phyloP scores from a whole-genome alignment of 495 filamentous ascomycete species.

The Penicillium bialowiezense region DNA sequence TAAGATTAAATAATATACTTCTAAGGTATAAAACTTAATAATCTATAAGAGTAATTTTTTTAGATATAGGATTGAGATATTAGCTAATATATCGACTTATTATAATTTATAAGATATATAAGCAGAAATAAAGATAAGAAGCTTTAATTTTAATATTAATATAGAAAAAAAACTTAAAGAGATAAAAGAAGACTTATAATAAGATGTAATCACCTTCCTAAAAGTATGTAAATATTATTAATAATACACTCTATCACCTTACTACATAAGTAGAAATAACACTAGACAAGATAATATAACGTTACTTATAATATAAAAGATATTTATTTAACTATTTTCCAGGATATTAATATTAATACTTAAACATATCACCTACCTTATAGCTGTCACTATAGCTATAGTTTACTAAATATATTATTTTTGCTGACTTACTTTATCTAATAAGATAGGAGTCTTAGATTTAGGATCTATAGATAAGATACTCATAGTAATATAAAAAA shows the following conservation, averaged over 20 bases:
- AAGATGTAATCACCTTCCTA: not conserved
- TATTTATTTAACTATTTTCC: not conserved
- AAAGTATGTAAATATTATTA: not conserved
- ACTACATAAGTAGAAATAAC: not conserved
- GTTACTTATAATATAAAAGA: not conserved
- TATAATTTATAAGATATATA: not conserved
- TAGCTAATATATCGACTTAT: conserved; percentile 4
- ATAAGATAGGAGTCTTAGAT: not conserved
- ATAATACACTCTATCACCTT: not conserved
- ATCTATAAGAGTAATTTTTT: conserved; percentile 12
- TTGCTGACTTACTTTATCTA: no score
- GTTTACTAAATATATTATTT: no score
- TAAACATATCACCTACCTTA: no score
- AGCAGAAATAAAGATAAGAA: not conserved
- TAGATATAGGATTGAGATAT: conserved; percentile 9
- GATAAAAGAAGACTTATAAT: not conserved
- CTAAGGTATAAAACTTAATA: conserved; percentile 9
- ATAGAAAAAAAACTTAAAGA: not conserved
- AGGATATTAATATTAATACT: not conserved
- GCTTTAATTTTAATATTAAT: not conserved
- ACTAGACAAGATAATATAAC: not conserved
- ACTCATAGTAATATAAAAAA: no score
- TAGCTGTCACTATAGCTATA: no score
- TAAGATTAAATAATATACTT: conserved; percentile 9
- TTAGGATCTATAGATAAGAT: not conserved